These are phyloP conservation scores for Leucocoprinus birnbaumii DNA, from an alignment of 768 basidiomycete genomes.

Conservation along the genomic window DNA sequence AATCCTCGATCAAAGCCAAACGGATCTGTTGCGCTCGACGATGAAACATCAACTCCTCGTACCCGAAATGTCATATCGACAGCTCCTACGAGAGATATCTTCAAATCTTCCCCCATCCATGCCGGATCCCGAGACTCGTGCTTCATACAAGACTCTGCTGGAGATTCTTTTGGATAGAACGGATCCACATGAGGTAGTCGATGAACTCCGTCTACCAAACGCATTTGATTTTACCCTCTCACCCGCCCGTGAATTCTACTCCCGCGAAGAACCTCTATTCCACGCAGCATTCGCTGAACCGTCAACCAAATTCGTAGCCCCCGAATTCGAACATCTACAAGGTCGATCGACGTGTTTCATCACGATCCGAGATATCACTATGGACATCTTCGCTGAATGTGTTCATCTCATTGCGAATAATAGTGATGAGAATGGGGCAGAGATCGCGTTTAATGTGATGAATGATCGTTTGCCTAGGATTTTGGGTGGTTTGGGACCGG, in stretches of 20 bases:
- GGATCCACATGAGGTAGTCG: not conserved
- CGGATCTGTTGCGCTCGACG: not conserved
- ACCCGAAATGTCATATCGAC: not conserved
- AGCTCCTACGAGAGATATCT: not conserved
- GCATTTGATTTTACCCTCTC: constrained; percentile 1
- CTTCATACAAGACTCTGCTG: not conserved
- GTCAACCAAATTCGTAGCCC: not conserved
- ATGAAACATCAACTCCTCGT: not conserved
- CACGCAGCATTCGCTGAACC: not conserved
- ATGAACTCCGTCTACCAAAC: not conserved
- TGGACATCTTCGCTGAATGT: constrained; percentile 7
- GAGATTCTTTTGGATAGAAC: not conserved
- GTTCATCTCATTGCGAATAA: not conserved
- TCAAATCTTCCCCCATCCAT: not conserved
- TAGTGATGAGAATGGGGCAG: not conserved
- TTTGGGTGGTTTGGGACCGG: not conserved
- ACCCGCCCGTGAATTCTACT: not conserved
- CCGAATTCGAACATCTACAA: not conserved
- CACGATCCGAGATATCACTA: not conserved
- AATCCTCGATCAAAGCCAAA: not conserved
- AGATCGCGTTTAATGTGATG: not conserved
- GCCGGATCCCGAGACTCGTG: not conserved
- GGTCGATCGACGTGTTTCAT: not conserved
- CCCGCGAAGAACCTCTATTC: not conserved
- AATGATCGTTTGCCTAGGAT: constrained; percentile 1